Evolutionary conservation across 106 monocot species (phyloP), one percentile per base, ranked within the genome.

Genomic region (Acorus calamus): DNA sequence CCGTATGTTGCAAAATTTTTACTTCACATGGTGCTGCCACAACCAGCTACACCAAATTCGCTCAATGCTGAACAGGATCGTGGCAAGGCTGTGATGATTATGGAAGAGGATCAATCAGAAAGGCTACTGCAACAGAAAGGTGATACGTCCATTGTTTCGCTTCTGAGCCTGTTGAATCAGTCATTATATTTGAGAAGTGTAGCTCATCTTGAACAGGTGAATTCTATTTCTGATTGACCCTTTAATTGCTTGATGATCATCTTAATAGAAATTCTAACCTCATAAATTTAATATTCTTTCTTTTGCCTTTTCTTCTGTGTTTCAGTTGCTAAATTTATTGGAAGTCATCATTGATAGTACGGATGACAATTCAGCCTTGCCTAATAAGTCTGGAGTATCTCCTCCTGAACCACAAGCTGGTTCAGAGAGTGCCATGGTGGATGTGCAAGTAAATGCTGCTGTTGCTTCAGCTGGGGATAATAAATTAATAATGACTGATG

Each of bases 151-250:
- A 64, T 92, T 75, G 83, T 92, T 4, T 54, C 92, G 50, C 88
- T 99, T 50, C 70, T 99, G 44, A 73, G 78, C 61, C 83, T 99
- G 5, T 73, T 99, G 70, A 99, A 86, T 60, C 98, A 92, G 55
- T 86, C 98, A 28, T 73, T 99, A 60, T 99, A 99, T 66, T 76
- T 88, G 83, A 83, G 98, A 64, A 99, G 98, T 68, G 78, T 92
- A 44, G 85, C 98, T 69, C 98, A 99, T 84, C 88, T 99, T 72
- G 98, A 99, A 66, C 98, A 92, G 88, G 98, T 88, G 57, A 11
- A 8, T 52, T 44, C 2, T 64, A 0, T 28, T 28, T 28, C 28
- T 28, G 28, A 28, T 28, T 28, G 28, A 28, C 28, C 28, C 28
- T 28, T 28, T 28, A 28, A 28, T 28, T 28, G 28, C 28, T 28